Evolutionary conservation across 1,284 basidiomycete genomes (phyloP).

Genomic region (Salmacisia buchloeana): DNA sequence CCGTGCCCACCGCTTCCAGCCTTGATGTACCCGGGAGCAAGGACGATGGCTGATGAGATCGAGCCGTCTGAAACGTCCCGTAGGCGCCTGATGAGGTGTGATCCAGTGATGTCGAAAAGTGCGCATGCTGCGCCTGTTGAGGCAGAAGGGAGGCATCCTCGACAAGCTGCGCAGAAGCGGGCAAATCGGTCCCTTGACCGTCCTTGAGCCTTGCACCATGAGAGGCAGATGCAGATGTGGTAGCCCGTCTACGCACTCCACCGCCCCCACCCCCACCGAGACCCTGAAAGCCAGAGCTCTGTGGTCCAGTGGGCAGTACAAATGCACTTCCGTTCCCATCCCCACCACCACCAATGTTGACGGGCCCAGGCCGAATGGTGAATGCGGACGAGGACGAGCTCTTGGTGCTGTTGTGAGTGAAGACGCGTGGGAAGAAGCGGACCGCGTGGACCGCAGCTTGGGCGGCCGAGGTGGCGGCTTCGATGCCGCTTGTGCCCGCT

Average conservation of each 20-base stretch:
- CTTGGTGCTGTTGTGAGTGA: conserved; percentile 1
- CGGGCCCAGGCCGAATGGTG: not conserved
- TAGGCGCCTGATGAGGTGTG: not conserved
- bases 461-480: not conserved
- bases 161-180: no score
- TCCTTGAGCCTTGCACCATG: no score
- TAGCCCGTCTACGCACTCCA: no score
- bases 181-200: no score
- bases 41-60: not conserved
- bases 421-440: conserved; percentile 4
- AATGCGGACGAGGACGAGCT: conserved; percentile 2
- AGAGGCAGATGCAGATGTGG: no score
- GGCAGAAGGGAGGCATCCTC: no score
- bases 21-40: no score
- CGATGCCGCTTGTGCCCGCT: not conserved
- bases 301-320: not conserved
- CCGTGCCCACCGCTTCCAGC: no score
- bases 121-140: not conserved
- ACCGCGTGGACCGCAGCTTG: conserved; percentile 1
- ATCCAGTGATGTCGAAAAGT: not conserved
- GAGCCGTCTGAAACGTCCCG: not conserved
- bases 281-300: not conserved
- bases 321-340: not conserved
- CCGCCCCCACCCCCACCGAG: no score
- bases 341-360: not conserved